phyloP scores from a whole-genome alignment of 2,329 filamentous ascomycete species.

The Coniella vitis region DNA sequence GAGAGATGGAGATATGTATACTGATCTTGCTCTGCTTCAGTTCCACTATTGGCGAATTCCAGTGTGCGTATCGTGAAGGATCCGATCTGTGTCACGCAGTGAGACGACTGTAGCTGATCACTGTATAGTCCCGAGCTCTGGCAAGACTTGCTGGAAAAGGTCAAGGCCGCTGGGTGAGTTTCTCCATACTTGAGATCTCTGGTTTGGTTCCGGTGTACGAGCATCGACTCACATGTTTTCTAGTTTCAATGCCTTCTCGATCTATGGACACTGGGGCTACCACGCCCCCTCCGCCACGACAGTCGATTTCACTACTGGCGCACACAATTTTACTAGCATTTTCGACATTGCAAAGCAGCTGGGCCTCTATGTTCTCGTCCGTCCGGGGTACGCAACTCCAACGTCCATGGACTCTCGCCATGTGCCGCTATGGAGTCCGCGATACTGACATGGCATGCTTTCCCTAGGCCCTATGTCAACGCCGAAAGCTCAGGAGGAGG shows the following conservation, averaged over 20 bases:
- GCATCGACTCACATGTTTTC: neutral
- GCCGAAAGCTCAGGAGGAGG: constrained; percentile 58
- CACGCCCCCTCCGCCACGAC: constrained; percentile 29
- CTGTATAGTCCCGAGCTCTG: constrained; percentile 28
- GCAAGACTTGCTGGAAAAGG: constrained; percentile 35
- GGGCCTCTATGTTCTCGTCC: constrained; percentile 47
- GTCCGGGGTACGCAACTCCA: constrained; percentile 35
- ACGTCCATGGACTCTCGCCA: too few relatives aligned
- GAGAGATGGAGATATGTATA: too few relatives aligned
- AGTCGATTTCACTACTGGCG: constrained; percentile 43
- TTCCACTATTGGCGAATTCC: constrained; percentile 37
- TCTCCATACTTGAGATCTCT: too few relatives aligned
- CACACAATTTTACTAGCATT: constrained; percentile 45
- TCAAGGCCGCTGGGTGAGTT: constrained; percentile 32
- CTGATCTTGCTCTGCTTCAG: constrained; percentile 15
- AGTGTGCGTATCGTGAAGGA: constrained; percentile 24
- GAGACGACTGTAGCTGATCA: neutral
- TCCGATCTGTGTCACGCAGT: too few relatives aligned
- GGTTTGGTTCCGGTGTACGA: neutral
- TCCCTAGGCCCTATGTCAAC: constrained; percentile 51
- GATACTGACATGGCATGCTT: too few relatives aligned
- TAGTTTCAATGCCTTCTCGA: constrained; percentile 36
- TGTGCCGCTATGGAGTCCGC: neutral
- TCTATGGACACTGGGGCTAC: constrained; percentile 36
- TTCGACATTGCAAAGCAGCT: constrained; percentile 46